Percentiles rank a stretch among this genome's conserved stretches.
Evolutionary conservation across 2,329 filamentous ascomycete species (phyloP).

Genomic region (Aureobasidium sp.): DNA sequence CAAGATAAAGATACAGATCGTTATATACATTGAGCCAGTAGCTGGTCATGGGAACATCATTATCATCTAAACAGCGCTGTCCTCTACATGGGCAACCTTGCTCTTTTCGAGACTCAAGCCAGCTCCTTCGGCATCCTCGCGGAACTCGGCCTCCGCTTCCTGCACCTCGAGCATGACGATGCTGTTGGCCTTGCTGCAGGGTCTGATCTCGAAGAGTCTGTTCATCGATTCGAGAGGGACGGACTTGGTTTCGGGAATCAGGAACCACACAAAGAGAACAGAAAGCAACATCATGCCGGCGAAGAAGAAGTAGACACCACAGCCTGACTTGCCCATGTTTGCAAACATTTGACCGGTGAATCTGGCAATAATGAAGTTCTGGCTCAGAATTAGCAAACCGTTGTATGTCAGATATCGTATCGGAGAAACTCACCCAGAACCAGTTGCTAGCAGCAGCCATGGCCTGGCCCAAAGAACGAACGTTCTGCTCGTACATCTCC

Average conservation of each 20-base stretch:
- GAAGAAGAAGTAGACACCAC: constrained; percentile 37
- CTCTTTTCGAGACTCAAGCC: constrained; percentile 4
- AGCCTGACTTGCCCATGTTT: constrained; percentile 31
- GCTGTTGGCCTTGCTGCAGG: constrained; percentile 31
- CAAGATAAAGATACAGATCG: neutral
- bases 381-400: neutral
- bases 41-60: neutral
- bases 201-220: constrained; percentile 37
- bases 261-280: constrained; percentile 38
- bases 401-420: neutral
- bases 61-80: neutral
- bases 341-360: constrained; percentile 42
- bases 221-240: constrained; percentile 41
- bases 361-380: constrained; percentile 30
- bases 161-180: constrained; percentile 27
- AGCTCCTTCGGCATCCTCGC: constrained; percentile 6
- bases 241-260: constrained; percentile 35
- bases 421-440: constrained; percentile 14
- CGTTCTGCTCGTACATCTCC: constrained; percentile 38
- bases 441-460: constrained; percentile 26
- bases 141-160: constrained; percentile 3
- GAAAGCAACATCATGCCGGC: constrained; percentile 38
- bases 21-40: neutral
- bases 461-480: constrained; percentile 29
- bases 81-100: neutral